Base-by-base conservation (phyloP, 306 rosid genomes). In the Crataegus laevigata region DNA sequence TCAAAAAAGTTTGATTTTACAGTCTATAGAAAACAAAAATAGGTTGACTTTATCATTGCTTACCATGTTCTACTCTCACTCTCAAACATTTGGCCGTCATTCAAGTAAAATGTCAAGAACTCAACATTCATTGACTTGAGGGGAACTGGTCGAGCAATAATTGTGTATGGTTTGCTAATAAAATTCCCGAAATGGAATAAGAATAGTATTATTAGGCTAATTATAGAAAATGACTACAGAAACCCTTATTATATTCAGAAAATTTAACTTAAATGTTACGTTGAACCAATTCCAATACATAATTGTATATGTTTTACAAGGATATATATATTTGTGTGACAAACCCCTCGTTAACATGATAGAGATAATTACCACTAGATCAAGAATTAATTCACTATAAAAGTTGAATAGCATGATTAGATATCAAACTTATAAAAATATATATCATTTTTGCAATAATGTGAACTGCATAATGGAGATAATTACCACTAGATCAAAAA, bases 121-220 rank as follows among this genome's bases (percentile, higher is more conserved):
- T 69, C 77, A 25, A 78, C 57, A n/a, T 30, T 78, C 83, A 65
- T 78, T 78, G 80, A 82, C 83, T 75, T 70, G 4, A 28, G 14
- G n/a, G n/a, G 28, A 65, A 12, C 11, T 72, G 6, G 2, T 72
- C 66, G 38, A 65, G 28, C 78, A 75, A 65, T 72, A 61, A 60
- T 65, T 22, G 28, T 57, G 22, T 54, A 10, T 3, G 58, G 29
- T 55, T 40, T 24, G 34, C 75, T 21, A 28, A 60, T 60, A 68
- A 25, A 67, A 43, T 65, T 68, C 47, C 36, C 19, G 0, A 26
- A n/a, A 4, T n/a, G 18, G 76, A 13, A 57, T 32, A 66, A 58
- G 28, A 67, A 52, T n/a, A 50, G 36, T 79, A 47, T 45, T 15
- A 64, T 34, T 55, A 71, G 26, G 5, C 51, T 21, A 58, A 30